Percentiles rank a stretch among this genome's conserved stretches.
These are phyloP conservation scores for Aspergillus sparsus DNA, from an alignment of 495 filamentous ascomycete genomes.

Conservation along the genomic window DNA sequence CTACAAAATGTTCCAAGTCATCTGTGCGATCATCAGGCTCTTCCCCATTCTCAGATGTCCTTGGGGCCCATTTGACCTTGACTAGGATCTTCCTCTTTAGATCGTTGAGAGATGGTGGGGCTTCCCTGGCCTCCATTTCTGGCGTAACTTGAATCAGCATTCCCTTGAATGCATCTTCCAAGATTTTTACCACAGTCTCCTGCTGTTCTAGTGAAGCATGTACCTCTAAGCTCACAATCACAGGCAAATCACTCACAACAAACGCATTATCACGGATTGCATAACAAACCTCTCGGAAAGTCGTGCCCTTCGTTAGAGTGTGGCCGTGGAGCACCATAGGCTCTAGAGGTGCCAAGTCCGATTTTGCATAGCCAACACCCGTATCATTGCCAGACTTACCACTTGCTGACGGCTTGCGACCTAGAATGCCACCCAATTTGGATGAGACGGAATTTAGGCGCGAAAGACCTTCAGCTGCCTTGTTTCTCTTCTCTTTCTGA, in stretches of 20 bases:
- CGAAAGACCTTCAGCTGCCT: slow-evolving; percentile 19
- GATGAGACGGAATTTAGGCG: slow-evolving; percentile 26
- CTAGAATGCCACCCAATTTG: slow-evolving; percentile 29
- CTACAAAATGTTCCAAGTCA: slow-evolving; percentile 21
- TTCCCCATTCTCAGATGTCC: slow-evolving; percentile 34
- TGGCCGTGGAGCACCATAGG: slow-evolving; percentile 85
- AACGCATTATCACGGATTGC: slow-evolving; percentile 81
- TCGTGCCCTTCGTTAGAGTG: slow-evolving; percentile 82
- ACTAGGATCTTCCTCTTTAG: slow-evolving; percentile 79
- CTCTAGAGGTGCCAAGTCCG: slow-evolving; percentile 51
- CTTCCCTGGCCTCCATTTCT: slow-evolving; percentile 45
- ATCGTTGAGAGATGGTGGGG: slow-evolving; percentile 64
- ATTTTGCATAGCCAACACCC: slow-evolving; percentile 29
- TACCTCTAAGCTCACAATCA: slow-evolving; percentile 89
- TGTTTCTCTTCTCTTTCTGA: slow-evolving; percentile 25
- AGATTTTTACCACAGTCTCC: slow-evolving; percentile 85
- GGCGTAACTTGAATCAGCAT: slow-evolving; percentile 62
- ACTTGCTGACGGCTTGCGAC: slow-evolving; percentile 21
- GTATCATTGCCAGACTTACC: slow-evolving; percentile 18
- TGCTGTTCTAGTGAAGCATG: slow-evolving; percentile 80
- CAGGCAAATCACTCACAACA: slow-evolving; percentile 67
- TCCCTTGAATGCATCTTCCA: slow-evolving; percentile 73
- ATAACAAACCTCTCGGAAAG: slow-evolving; percentile 80
- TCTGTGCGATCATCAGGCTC: slow-evolving; percentile 28
- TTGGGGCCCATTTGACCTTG: slow-evolving; percentile 75